These are phyloP conservation scores for Sporothrix brasiliensis DNA, from an alignment of 2,329 filamentous ascomycete genomes.

Conservation along the genomic window DNA sequence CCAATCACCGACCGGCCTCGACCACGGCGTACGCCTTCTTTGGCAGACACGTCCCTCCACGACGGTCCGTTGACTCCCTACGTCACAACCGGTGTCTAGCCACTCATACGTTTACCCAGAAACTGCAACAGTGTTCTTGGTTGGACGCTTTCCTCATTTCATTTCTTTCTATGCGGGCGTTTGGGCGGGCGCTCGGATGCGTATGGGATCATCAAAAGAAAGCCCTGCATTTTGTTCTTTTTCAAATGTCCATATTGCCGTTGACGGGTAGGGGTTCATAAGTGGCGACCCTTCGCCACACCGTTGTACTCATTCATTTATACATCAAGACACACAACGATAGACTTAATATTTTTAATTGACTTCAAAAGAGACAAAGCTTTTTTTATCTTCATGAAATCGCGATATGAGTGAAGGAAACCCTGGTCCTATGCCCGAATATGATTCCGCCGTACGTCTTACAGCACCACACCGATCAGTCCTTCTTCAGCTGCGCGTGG, in stretches of 20 bases:
- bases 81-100: neutral
- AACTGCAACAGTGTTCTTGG: neutral
- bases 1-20: neutral
- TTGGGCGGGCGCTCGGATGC: constrained; percentile 25
- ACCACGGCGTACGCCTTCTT: neutral
- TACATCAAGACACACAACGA: constrained; percentile 25
- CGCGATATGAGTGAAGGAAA: neutral
- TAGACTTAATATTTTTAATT: constrained; percentile 31
- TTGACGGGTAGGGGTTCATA: neutral
- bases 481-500: constrained; percentile 47
- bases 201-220: constrained; percentile 24
- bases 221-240: constrained; percentile 8
- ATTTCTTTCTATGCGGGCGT: constrained; percentile 28
- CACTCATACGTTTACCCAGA: neutral
- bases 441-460: neutral
- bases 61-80: neutral
- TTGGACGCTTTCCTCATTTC: neutral
- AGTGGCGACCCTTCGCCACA: neutral
- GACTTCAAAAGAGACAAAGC: neutral
- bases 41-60: neutral
- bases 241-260: constrained; percentile 36
- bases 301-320: constrained; percentile 3
- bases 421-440: neutral
- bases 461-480: neutral
- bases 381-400: neutral